These are phyloP conservation scores for Imleria badia DNA, from an alignment of 768 basidiomycete species.

Conservation along the genomic window DNA sequence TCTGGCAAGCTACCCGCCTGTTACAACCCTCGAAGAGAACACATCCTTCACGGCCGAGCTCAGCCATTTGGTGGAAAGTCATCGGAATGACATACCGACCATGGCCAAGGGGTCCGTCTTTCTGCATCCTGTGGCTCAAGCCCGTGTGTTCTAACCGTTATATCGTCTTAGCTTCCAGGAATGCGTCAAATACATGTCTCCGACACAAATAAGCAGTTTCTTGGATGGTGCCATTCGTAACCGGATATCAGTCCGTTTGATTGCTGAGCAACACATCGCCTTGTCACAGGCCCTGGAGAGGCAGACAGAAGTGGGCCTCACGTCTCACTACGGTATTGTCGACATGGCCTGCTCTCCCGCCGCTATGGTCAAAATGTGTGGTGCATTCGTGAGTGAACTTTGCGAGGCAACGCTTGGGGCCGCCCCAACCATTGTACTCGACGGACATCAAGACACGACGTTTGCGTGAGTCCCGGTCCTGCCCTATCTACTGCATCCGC, in stretches of 20 bases:
- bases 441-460: conserved; percentile 67
- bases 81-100: conserved; percentile 86
- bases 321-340: conserved; percentile 67
- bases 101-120: conserved; percentile 78
- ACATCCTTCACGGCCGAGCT: conserved; percentile 63
- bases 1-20: conserved; percentile 64
- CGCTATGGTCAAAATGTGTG: conserved; percentile 75
- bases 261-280: conserved; percentile 90
- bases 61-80: conserved; percentile 68
- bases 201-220: conserved; percentile 75
- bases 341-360: conserved; percentile 70
- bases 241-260: conserved; percentile 83
- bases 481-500: conserved; percentile 2
- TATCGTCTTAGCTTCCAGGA: conserved; percentile 69
- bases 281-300: conserved; percentile 66
- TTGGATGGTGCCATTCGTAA: conserved; percentile 82
- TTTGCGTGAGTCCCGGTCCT: conserved; percentile 64
- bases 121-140: neutral
- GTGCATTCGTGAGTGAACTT: conserved; percentile 78
- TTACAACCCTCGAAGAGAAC: conserved; percentile 70
- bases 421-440: conserved; percentile 63
- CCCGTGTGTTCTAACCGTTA: neutral
- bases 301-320: conserved; percentile 28
- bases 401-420: conserved; percentile 83
- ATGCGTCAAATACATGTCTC: conserved; percentile 78